phyloP scores from a whole-genome alignment of 228 moss, liverwort and hornwort species.

The Sphagnum fallax region DNA sequence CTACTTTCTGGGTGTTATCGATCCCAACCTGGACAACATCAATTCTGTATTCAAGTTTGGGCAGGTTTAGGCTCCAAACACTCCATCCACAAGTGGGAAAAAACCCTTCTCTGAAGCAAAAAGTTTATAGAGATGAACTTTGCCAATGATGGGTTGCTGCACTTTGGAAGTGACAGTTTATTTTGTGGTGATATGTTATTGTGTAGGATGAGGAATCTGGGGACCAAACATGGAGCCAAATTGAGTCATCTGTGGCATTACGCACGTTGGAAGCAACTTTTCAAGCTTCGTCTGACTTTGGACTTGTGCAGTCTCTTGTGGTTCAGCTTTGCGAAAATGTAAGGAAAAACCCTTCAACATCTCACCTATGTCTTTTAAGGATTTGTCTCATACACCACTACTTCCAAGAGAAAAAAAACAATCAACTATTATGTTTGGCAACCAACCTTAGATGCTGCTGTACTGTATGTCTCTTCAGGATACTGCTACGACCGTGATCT shows the following conservation, averaged over 20 bases:
- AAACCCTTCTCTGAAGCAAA: neutral
- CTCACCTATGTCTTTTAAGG: neutral
- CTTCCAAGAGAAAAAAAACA: neutral
- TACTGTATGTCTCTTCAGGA: too few relatives aligned
- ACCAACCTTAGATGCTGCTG: too few relatives aligned
- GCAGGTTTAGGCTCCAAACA: slow-evolving; percentile 19
- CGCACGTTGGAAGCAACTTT: slow-evolving; percentile 38
- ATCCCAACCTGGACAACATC: slow-evolving; percentile 38
- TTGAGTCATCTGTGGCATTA: slow-evolving; percentile 43
- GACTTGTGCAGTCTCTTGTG: slow-evolving; percentile 41
- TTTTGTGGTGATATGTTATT: neutral
- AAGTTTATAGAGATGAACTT: neutral
- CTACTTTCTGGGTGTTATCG: slow-evolving; percentile 39
- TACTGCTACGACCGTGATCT: too few relatives aligned
- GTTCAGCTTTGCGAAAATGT: slow-evolving; percentile 46
- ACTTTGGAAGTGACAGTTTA: neutral
- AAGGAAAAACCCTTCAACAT: neutral
- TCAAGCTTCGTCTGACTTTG: slow-evolving; percentile 41
- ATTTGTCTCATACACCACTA: neutral
- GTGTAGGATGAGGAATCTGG: neutral
- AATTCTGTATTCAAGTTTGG: slow-evolving; percentile 33
- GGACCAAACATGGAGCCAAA: slow-evolving; percentile 25
- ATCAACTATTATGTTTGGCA: too few relatives aligned
- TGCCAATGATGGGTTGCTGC: too few relatives aligned
- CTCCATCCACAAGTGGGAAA: neutral